A percentile compares a stretch with the other conserved stretches of the same genome.
Conservation (phyloP, 352 stramenopile species). For the Blastocystis sp. region DNA sequence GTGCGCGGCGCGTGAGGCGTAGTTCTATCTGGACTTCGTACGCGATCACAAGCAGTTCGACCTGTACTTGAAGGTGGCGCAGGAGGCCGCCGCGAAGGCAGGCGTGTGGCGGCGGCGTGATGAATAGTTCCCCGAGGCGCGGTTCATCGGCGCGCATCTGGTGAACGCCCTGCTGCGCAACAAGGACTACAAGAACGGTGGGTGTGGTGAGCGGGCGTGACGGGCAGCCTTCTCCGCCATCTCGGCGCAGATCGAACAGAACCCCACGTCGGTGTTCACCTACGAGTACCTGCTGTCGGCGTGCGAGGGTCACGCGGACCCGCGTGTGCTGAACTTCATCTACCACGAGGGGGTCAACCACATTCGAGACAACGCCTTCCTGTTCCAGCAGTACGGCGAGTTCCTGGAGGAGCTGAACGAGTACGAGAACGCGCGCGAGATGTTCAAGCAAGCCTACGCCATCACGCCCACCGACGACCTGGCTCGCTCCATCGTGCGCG, state of each 20-base stretch:
- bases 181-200: background rate
- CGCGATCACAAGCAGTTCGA: background rate
- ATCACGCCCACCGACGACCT: too few species aligned
- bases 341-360: background rate
- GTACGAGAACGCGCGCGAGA: background rate
- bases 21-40: background rate
- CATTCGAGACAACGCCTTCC: background rate
- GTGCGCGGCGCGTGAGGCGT: too few species aligned
- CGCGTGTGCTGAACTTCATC: conserved; percentile 15
- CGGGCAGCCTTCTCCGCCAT: conserved; percentile 2
- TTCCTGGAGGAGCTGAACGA: too few species aligned
- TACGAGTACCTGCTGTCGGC: conserved; percentile 34
- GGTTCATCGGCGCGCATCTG: background rate
- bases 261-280: conserved; percentile 3
- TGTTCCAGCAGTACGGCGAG: conserved; percentile 22
- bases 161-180: conserved; percentile 15
- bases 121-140: background rate
- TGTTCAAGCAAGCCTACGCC: conserved; percentile 3
- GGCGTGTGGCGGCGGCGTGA: too few species aligned
- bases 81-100: background rate
- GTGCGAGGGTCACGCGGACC: conserved; percentile 6
- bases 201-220: too few species aligned
- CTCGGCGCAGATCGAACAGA: background rate
- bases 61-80: conserved; percentile 17
- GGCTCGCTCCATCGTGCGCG: too few species aligned